Conservation (phyloP, 192 early-diverging fungal genomes). For the Dissophora ornata region DNA sequence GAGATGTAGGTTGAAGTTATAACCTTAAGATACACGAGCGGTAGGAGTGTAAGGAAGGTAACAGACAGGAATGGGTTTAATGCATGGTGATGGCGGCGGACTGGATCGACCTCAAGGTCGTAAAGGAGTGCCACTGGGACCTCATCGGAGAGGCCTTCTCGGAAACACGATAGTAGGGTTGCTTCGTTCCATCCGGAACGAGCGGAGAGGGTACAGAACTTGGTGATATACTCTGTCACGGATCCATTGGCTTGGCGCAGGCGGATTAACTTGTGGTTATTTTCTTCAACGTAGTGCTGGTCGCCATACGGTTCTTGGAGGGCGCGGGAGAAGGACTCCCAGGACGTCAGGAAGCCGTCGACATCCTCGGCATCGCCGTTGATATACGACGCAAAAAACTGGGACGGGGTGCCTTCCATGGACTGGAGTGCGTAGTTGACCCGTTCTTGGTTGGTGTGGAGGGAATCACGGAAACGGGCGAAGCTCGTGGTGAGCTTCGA, state of each 20-base stretch:
- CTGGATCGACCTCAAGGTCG: too few species aligned
- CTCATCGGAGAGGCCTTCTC: too few species aligned
- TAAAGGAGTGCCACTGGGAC: too few species aligned
- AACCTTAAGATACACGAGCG: too few species aligned
- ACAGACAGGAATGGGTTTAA: too few species aligned
- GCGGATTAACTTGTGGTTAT: not conserved
- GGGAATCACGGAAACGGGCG: conserved; percentile 5
- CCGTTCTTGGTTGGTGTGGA: not conserved
- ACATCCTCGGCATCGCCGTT: not conserved
- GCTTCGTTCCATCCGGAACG: too few species aligned
- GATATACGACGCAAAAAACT: conserved; percentile 14
- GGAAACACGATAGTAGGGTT: too few species aligned
- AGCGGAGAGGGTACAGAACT: not conserved
- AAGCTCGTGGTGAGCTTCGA: not conserved
- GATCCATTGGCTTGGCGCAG: not conserved
- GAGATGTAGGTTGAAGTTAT: too few species aligned
- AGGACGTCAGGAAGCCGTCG: not conserved
- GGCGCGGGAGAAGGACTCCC: not conserved
- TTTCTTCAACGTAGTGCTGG: not conserved
- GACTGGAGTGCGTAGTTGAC: conserved; percentile 9
- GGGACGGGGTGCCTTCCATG: conserved; percentile 17
- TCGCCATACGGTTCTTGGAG: conserved; percentile 6
- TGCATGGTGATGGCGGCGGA: too few species aligned
- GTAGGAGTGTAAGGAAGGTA: too few species aligned
- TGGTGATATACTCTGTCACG: not conserved